Evolutionary conservation across 2,329 filamentous ascomycete genomes (phyloP).

Genomic region (Curvularia verruculosa): DNA sequence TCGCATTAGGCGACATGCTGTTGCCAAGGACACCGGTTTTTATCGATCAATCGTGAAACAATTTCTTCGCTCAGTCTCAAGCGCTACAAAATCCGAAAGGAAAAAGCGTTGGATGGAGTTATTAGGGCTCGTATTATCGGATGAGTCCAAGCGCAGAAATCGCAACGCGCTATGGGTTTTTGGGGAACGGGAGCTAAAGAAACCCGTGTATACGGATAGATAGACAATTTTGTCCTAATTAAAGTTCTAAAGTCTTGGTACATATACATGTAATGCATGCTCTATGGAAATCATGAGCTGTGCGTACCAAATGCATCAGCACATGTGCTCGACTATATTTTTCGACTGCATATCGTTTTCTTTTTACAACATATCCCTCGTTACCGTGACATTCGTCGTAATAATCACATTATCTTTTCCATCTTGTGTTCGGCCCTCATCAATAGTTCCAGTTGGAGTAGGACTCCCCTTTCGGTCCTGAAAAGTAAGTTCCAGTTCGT

Average conservation of each 20-base stretch:
- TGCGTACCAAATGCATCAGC: not conserved
- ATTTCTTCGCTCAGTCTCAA: not conserved
- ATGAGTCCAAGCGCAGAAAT: not conserved
- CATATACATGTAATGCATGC: not conserved
- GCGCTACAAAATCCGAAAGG: not conserved
- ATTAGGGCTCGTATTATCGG: not conserved
- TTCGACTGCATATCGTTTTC: not conserved
- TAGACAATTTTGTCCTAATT: not conserved
- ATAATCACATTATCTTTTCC: conserved; percentile 25
- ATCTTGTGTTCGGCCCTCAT: conserved; percentile 11
- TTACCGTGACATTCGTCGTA: conserved; percentile 21
- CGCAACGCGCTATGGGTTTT: not conserved
- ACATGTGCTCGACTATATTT: not conserved
- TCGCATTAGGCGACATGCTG: not conserved
- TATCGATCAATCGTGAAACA: not conserved
- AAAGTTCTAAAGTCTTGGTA: not conserved
- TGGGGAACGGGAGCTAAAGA: not conserved
- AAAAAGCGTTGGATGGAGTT: not conserved
- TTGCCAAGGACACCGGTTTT: not conserved
- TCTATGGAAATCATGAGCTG: not conserved
- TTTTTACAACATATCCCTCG: conserved; percentile 12
- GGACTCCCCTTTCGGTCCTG: conserved; percentile 21
- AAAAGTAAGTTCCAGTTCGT: conserved; percentile 27
- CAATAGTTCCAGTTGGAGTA: conserved; percentile 12
- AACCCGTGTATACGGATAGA: not conserved